Percentiles rank a stretch among this genome's conserved stretches.
Conservation (phyloP, 345 rosid genomes). For the Populus alba region DNA sequence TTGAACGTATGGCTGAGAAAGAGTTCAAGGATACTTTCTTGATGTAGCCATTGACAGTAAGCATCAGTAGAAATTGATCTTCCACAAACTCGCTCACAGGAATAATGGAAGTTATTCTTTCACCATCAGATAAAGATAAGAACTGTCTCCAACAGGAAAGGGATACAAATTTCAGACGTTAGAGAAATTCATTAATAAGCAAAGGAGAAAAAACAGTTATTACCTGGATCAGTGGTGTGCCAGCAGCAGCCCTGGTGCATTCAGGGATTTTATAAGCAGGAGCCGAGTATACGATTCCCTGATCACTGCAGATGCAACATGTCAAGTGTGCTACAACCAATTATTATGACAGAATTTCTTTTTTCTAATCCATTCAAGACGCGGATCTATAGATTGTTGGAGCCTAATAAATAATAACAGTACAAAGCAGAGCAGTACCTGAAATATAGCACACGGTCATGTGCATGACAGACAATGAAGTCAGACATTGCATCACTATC, state of each 20-base stretch:
- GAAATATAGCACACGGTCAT: conserved; percentile 88
- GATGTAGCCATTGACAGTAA: conserved; percentile 91
- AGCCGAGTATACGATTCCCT: conserved; percentile 85
- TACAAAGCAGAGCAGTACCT: conserved; percentile 43
- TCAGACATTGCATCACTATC: conserved; percentile 92
- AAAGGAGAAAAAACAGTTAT: conserved; percentile 6
- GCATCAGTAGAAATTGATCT: conserved; percentile 88
- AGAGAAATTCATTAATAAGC: neutral
- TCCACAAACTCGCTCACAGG: conserved; percentile 79
- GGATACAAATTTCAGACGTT: conserved; percentile 11
- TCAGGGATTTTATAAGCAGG: conserved; percentile 96
- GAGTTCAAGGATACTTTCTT: conserved; percentile 82
- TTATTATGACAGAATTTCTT: too few species aligned
- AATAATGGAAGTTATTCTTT: conserved; percentile 93
- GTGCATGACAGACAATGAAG: conserved; percentile 85
- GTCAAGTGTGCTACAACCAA: too few species aligned
- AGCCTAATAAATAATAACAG: neutral
- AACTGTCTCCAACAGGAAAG: conserved; percentile 48
- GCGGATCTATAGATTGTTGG: too few species aligned
- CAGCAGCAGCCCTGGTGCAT: conserved; percentile 85
- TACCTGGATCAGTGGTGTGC: conserved; percentile 92
- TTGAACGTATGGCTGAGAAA: conserved; percentile 87
- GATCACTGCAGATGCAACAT: conserved; percentile 53
- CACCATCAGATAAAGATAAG: conserved; percentile 81
- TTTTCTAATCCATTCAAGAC: too few species aligned